These are phyloP conservation scores for Cytospora piceicola DNA, from an alignment of 2,329 filamentous ascomycete species.

Conservation along the genomic window DNA sequence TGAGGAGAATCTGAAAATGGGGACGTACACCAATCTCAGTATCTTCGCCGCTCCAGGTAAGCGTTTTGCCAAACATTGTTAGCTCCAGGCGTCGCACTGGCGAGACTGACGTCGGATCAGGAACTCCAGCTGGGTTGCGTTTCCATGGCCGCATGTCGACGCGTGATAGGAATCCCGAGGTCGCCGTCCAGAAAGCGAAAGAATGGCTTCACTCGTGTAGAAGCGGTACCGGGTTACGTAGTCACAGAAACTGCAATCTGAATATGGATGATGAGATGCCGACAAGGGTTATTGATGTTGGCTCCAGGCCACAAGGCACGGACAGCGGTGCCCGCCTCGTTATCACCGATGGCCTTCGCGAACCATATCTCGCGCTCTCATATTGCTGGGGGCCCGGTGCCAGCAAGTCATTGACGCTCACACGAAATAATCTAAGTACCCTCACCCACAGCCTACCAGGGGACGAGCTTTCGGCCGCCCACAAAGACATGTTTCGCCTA, in stretches of 20 bases:
- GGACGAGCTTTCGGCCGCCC: not conserved
- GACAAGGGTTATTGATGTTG: not conserved
- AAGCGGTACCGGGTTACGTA: not conserved
- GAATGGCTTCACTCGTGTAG: not conserved
- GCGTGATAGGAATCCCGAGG: not conserved
- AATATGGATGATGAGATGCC: not conserved
- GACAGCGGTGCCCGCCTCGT: not conserved
- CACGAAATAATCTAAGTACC: not conserved
- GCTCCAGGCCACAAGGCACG: not conserved
- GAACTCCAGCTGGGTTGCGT: not conserved
- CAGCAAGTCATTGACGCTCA: not conserved
- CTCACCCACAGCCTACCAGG: not conserved
- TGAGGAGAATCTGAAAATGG: not conserved
- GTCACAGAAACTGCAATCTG: not conserved
- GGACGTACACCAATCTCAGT: not conserved
- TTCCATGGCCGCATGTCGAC: not conserved
- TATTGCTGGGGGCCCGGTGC: conserved; percentile 1
- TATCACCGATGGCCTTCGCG: not conserved
- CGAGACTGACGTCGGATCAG: not conserved
- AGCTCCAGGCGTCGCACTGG: not conserved
- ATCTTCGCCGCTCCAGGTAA: not conserved
- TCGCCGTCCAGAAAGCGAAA: not conserved
- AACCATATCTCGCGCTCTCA: not conserved
- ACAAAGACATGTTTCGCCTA: conserved; percentile 31
- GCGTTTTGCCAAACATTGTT: not conserved